Percentiles rank a stretch among this genome's conserved stretches.
phyloP scores from a whole-genome alignment of 306 rosid genomes.

The Cucurbita moschata region DNA sequence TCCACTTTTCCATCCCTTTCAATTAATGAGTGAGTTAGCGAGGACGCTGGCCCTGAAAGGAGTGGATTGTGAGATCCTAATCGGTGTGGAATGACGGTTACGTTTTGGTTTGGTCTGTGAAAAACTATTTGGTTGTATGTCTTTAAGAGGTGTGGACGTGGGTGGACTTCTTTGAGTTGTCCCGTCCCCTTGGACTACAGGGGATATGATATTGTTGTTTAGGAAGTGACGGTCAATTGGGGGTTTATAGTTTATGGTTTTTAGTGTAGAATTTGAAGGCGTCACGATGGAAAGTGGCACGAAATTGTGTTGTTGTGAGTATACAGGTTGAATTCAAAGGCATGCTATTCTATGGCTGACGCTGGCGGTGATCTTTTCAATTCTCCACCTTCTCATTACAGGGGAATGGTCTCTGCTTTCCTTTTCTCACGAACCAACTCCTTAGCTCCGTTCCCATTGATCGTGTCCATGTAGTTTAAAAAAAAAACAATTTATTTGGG shows the following conservation, averaged over 20 bases:
- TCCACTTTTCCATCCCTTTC: not conserved
- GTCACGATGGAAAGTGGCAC: not conserved
- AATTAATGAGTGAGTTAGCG: not conserved
- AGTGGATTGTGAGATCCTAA: too few species aligned
- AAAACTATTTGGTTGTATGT: not conserved
- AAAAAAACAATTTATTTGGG: too few species aligned
- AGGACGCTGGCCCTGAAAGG: too few species aligned
- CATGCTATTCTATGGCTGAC: not conserved
- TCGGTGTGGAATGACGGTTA: too few species aligned
- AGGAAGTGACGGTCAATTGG: not conserved
- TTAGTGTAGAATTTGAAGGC: not conserved
- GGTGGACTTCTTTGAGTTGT: not conserved
- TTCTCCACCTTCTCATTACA: not conserved
- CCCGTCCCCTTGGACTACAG: not conserved
- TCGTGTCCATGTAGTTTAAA: not conserved
- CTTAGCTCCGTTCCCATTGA: not conserved
- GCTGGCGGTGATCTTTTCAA: not conserved
- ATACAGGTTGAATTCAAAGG: not conserved
- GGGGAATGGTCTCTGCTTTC: not conserved
- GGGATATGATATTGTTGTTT: not conserved
- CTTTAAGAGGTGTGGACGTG: not conserved
- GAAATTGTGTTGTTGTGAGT: not conserved
- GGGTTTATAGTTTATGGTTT: not conserved
- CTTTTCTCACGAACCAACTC: not conserved
- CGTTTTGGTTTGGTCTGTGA: too few species aligned